Conservation (phyloP, 495 filamentous ascomycete genomes). For the Xylaria scruposa region DNA sequence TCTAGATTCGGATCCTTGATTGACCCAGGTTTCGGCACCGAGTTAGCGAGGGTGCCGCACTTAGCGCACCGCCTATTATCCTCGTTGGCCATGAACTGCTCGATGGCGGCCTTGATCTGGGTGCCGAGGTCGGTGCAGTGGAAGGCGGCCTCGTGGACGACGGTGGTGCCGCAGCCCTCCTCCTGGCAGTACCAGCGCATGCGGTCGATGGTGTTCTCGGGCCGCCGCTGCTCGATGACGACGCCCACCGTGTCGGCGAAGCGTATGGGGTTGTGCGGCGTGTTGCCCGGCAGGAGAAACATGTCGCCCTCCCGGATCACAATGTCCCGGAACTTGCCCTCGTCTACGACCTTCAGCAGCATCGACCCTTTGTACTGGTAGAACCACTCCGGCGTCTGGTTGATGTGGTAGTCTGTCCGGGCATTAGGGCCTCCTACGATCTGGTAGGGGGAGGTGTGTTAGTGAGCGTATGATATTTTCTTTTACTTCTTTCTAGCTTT, state of each 20-base stretch:
- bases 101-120: conserved; percentile 93
- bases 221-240: conserved; percentile 88
- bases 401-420: conserved; percentile 98
- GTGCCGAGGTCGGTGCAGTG: conserved; percentile 93
- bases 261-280: conserved; percentile 78
- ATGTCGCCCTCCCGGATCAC: conserved; percentile 91
- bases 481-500: background rate
- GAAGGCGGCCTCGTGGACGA: conserved; percentile 88
- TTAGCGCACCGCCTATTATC: conserved; percentile 76
- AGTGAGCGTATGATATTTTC: background rate
- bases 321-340: conserved; percentile 76
- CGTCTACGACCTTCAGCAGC: conserved; percentile 88
- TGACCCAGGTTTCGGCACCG: conserved; percentile 54
- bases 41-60: conserved; percentile 76
- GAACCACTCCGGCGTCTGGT: conserved; percentile 95
- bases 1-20: conserved; percentile 60
- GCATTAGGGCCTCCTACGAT: conserved; percentile 97
- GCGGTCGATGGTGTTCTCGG: conserved; percentile 70
- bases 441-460: conserved; percentile 46
- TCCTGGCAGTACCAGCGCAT: conserved; percentile 89
- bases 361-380: conserved; percentile 94
- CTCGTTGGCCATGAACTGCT: conserved; percentile 75
- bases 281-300: conserved; percentile 90
- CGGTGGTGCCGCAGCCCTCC: conserved; percentile 59
- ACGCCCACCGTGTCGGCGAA: conserved; percentile 76